A percentile compares a stretch with the other conserved stretches of the same genome.
Conservation (phyloP, 371 early-diverging fungal species). For the Lichtheimia ramosa region DNA sequence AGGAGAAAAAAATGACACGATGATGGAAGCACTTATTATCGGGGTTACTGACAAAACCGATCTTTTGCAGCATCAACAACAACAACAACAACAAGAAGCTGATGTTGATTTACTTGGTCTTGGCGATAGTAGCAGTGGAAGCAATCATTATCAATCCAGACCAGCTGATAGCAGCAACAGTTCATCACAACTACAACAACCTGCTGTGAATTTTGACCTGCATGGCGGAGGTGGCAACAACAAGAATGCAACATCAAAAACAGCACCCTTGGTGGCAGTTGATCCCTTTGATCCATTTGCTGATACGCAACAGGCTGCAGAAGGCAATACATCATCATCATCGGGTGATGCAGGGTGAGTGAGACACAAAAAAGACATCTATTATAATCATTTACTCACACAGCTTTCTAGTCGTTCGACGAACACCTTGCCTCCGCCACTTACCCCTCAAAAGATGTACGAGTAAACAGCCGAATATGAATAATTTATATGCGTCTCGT, state of each 20-base stretch:
- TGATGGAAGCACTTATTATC: conserved; percentile 5
- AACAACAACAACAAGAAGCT: not conserved
- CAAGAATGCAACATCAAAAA: conserved; percentile 4
- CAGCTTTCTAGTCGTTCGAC: not conserved
- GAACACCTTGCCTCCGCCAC: conserved; percentile 34
- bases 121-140: conserved; percentile 3
- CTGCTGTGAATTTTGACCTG: not conserved
- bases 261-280: conserved; percentile 3
- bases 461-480: conserved; percentile 20
- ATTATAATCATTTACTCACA: too few species aligned
- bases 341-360: conserved; percentile 31
- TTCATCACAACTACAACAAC: not conserved
- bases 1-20: not conserved
- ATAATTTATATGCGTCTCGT: too few species aligned
- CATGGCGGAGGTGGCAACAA: too few species aligned
- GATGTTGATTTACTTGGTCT: too few species aligned
- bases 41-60: not conserved
- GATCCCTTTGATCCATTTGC: conserved; percentile 50
- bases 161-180: not conserved
- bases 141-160: too few species aligned
- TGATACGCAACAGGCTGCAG: conserved; percentile 23
- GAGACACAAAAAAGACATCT: conserved; percentile 4
- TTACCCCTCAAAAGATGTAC: conserved; percentile 42
- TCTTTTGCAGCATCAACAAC: not conserved
- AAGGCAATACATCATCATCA: conserved; percentile 9